Evolutionary conservation across 805 yeast species (phyloP), one percentile per base, ranked within the genome.

Genomic region (Lachancea mirantina): DNA sequence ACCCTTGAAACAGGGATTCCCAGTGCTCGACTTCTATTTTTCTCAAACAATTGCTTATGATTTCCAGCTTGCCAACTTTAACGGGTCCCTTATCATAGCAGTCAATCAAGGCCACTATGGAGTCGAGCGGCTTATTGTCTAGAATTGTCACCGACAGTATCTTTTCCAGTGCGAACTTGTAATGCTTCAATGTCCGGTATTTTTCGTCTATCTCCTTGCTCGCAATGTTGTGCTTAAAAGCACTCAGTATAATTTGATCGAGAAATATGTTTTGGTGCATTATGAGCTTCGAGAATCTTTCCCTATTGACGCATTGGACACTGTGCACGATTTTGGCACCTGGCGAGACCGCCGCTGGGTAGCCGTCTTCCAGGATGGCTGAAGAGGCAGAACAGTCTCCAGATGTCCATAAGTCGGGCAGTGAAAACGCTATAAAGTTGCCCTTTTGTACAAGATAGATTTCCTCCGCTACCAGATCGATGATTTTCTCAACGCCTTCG

Each of bases 11-110:
- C 11, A 57, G 32, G 7, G 34, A 38, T 16, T 47, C 49, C 62
- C 62, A 57, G 32, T 53, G 50, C 32, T 50, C 47, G 1, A 36
- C 42, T 29, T 58, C 63, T 19, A 55, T 55, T 32, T 58, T 58
- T 28, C 63, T 43, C 26, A 58, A 29, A 34, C 61, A 54, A 20
- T 57, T 56, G 34, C 59, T 50, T 6, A 55, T 41, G n/a, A 58
- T 55, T 19, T 51, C 59, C 5, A 58, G 39, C 11, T 38, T 28
- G 18, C 35, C 37, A 9, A 35, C 40, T 19, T 41, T 46, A 28
- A 50, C 46, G 5, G 41, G 28, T 4, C 33, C 34, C n/a, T 32
- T 28, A 24, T 38, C 41, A 16, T 34, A 38, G 23, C 14, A 23
- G 23, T 45, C 45, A 4, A 56, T 45, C 23, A 57, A 36, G 14